Evolutionary conservation across 1,284 basidiomycete genomes (phyloP).

Genomic region (Lentinula novae-zelandiae): DNA sequence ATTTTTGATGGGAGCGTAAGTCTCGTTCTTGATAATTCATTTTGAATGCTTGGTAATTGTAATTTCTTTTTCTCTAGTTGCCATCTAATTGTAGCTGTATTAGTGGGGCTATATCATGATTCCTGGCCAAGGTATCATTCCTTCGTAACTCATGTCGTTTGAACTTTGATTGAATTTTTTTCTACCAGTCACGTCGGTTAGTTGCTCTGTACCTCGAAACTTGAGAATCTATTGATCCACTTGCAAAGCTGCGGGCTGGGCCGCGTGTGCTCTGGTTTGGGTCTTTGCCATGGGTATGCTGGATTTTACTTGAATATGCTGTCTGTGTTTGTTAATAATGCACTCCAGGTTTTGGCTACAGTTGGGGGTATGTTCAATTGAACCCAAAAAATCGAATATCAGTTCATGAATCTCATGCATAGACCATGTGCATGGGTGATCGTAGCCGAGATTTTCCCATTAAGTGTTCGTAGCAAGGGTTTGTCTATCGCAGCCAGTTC

Average conservation of each 20-base stretch:
- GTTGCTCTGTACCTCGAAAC: background rate
- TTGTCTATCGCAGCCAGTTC: constrained; percentile 67
- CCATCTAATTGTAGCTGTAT: constrained; percentile 60
- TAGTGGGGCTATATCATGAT: constrained; percentile 51
- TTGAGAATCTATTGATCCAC: background rate
- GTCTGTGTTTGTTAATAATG: background rate
- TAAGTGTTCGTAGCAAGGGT: constrained; percentile 66
- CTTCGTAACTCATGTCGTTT: background rate
- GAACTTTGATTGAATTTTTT: background rate
- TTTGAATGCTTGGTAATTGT: background rate
- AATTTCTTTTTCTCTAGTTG: constrained; percentile 34
- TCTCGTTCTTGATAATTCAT: constrained; percentile 3
- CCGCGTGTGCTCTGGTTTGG: constrained; percentile 63
- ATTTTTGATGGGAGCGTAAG: constrained; percentile 62
- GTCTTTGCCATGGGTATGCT: constrained; percentile 56
- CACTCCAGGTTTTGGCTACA: constrained; percentile 54
- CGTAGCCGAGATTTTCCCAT: constrained; percentile 64
- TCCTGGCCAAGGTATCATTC: constrained; percentile 40
- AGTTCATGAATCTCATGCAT: background rate
- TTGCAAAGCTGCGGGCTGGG: constrained; percentile 55
- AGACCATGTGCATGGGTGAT: constrained; percentile 64
- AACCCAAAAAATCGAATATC: constrained; percentile 14
- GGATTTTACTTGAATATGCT: background rate
- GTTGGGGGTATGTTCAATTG: constrained; percentile 44
- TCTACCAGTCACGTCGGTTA: constrained; percentile 29